These are phyloP conservation scores for Cyclanthera cordifolia DNA, from an alignment of 306 rosid genomes.

Conservation along the genomic window DNA sequence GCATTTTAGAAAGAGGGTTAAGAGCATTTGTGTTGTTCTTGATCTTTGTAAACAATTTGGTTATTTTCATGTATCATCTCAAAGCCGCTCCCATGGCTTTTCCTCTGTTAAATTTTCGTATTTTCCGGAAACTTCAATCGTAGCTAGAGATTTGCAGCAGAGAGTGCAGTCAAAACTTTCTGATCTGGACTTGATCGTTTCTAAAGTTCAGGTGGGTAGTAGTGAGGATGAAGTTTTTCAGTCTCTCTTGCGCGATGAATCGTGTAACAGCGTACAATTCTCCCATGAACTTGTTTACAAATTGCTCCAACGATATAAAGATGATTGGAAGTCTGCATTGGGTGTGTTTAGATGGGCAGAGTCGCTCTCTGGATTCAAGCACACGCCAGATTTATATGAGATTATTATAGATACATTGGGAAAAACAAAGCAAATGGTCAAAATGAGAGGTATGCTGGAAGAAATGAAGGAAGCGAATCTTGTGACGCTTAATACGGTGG, in stretches of 20 bases:
- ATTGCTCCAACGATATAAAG: slow-evolving; percentile 51
- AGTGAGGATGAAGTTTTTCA: slow-evolving; percentile 42
- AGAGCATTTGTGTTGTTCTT: neutral
- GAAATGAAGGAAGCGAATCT: slow-evolving; percentile 36
- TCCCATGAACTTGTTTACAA: slow-evolving; percentile 31
- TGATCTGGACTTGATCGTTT: slow-evolving; percentile 36
- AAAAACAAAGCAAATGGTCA: slow-evolving; percentile 57
- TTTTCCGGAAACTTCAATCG: slow-evolving; percentile 8
- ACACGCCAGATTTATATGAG: slow-evolving; percentile 42
- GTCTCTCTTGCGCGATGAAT: slow-evolving; percentile 35
- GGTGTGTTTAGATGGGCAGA: slow-evolving; percentile 71
- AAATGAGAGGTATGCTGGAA: slow-evolving; percentile 34
- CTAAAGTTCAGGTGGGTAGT: slow-evolving; percentile 34
- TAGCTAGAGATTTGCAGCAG: slow-evolving; percentile 19
- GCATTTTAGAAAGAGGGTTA: neutral
- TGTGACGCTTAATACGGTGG: slow-evolving; percentile 38
- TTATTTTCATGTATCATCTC: slow-evolving; percentile 16
- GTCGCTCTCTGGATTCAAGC: slow-evolving; percentile 30
- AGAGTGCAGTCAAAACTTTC: slow-evolving; percentile 17
- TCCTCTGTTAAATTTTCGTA: slow-evolving; percentile 16
- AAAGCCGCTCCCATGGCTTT: slow-evolving; percentile 7
- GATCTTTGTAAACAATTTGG: slow-evolving; percentile 16
- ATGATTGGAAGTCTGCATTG: slow-evolving; percentile 82
- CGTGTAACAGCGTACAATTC: slow-evolving; percentile 27
- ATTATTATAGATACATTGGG: slow-evolving; percentile 63